phyloP scores from a whole-genome alignment of 306 rosid genomes.

The Cucurbita argyrosperma region DNA sequence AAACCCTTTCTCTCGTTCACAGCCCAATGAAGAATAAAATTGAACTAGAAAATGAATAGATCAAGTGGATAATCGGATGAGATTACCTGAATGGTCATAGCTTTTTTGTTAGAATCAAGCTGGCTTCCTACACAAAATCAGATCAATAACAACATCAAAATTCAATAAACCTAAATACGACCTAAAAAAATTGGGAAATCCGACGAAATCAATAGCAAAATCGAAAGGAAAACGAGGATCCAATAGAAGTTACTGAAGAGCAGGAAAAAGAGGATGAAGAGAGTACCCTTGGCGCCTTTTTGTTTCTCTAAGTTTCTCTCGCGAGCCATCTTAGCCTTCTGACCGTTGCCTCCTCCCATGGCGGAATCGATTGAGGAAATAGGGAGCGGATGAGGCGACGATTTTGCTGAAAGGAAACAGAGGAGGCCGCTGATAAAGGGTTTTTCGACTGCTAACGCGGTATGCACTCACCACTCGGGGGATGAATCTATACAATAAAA shows the following conservation, averaged over 20 bases:
- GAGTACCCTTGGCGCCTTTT: constrained; percentile 35
- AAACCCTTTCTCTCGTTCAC: not conserved
- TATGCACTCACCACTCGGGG: not conserved
- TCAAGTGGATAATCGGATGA: not conserved
- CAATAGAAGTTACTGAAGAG: not conserved
- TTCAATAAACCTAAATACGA: not conserved
- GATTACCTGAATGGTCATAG: constrained; percentile 58
- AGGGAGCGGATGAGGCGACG: not conserved
- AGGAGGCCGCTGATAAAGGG: not conserved
- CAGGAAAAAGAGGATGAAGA: not conserved
- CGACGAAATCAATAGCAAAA: not conserved
- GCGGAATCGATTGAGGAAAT: not conserved
- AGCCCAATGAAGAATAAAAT: not conserved
- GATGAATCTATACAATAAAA: not conserved
- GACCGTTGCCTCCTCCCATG: constrained; percentile 93
- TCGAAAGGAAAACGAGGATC: not conserved
- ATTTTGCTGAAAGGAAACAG: not conserved
- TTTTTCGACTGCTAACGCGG: not conserved
- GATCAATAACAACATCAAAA: not conserved
- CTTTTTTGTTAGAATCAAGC: constrained; percentile 65
- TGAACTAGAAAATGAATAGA: not conserved
- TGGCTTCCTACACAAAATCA: constrained; percentile 41
- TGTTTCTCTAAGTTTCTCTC: constrained; percentile 69
- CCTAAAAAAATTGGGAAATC: not conserved
- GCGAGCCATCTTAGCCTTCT: constrained; percentile 77